Percentiles rank a stretch among this genome's conserved stretches.
Evolutionary conservation across 768 basidiomycete genomes (phyloP).

Genomic region (Hygrophorus pudorinus): DNA sequence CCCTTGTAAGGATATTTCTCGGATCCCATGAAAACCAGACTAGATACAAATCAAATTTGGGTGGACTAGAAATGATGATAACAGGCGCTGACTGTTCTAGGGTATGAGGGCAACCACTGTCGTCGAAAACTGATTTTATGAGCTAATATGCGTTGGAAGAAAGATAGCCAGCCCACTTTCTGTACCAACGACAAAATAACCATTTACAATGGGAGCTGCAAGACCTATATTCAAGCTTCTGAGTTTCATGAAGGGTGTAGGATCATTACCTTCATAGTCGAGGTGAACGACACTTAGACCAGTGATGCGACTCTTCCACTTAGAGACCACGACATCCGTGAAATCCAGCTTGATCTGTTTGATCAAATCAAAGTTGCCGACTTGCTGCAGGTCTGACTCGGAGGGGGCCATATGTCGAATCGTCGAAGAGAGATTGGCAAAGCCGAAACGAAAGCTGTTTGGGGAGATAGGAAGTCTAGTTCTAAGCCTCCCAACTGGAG

Average conservation of each 20-base stretch:
- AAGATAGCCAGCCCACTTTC: slow-evolving; percentile 48
- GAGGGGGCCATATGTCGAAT: background rate
- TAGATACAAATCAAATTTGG: slow-evolving; percentile 19
- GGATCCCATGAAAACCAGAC: slow-evolving; percentile 91
- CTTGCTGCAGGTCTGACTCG: slow-evolving; percentile 16
- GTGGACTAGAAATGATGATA: background rate
- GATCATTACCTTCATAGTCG: slow-evolving; percentile 71
- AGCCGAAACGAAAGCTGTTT: background rate
- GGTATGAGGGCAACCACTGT: slow-evolving; percentile 92
- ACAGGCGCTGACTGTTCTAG: slow-evolving; percentile 71
- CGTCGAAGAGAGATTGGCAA: slow-evolving; percentile 10
- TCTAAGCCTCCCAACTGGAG: no score
- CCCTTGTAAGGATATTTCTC: slow-evolving; percentile 95
- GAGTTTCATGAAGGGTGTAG: slow-evolving; percentile 3
- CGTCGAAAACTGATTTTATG: slow-evolving; percentile 66
- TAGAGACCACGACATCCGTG: slow-evolving; percentile 72
- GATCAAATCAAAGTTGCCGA: slow-evolving; percentile 79
- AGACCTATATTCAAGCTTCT: background rate
- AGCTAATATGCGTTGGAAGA: slow-evolving; percentile 1
- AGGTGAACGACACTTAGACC: slow-evolving; percentile 88
- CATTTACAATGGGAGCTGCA: slow-evolving; percentile 79
- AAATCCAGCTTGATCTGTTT: slow-evolving; percentile 68
- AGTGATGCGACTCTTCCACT: slow-evolving; percentile 80
- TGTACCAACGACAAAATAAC: slow-evolving; percentile 83
- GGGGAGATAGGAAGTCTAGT: no score